Evolutionary conservation across 352 stramenopile genomes (phyloP), one percentile per base, ranked within the genome.

Genomic region (Pythium phragmiticola): DNA sequence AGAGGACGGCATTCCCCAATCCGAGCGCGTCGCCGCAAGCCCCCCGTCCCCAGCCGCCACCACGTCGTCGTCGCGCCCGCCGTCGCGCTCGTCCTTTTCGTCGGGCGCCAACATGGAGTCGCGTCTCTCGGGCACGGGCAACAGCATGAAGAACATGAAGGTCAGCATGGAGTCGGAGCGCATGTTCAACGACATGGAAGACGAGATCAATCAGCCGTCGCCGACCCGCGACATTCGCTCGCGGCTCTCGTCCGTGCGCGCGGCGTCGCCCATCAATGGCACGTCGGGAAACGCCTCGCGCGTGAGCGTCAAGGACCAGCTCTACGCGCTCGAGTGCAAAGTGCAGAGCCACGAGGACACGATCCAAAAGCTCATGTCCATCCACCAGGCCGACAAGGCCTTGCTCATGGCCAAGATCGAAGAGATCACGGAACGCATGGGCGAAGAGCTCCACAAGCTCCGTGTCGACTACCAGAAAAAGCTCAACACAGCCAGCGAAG

Each of bases 291-390:
- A 53, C 7, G 60, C 55, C 34, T 43, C 48, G 23, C 78, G 84
- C 51, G 70, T 89, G 57, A 90, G 82, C 60, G 82, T 93, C 67
- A 90, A 90, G 58, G 84, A 93, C 63, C 84, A 93, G 61, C 70
- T 93, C 17, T 88, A 89, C 57, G 72, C 76, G 30, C 79, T 93
- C 46, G 81, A 89, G 58, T 89, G 80, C 74, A 90, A 89, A 57
- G 80, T 89, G 60, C 79, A 88, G 63, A 87, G 78, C 4, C 84
- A 93, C 58, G 80, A 91, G 61, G 82, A 93, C 68, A 89, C 82
- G 62, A 90, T 93, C 61, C 82, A 90, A 51, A 89, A 93, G 64
- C 70, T 93, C 52, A 90, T 90, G 75, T 84, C 81, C 51, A 89
- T 89, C 64, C 84, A 93, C 70, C 82, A 90, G 51, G 79, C 80